Conservation (phyloP, 2,329 filamentous ascomycete genomes). For the Diaporthe ampelina region DNA sequence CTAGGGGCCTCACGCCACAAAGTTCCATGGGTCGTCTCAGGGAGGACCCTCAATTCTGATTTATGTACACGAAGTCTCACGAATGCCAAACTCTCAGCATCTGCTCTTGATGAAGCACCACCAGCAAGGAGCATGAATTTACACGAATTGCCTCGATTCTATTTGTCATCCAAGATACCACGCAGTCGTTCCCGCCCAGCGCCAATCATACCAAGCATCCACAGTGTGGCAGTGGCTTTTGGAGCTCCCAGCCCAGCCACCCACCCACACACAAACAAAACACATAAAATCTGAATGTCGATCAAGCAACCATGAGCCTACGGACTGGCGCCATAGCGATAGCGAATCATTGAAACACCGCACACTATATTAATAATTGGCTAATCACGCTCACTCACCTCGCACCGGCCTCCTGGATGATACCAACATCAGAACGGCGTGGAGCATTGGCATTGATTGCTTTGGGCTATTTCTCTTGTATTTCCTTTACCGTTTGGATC, state of each 20-base stretch:
- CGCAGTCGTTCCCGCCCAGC: constrained; percentile 14
- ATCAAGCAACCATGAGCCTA: background rate
- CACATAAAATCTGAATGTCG: background rate
- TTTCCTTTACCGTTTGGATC: background rate
- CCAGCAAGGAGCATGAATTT: constrained; percentile 24
- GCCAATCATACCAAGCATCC: constrained; percentile 18
- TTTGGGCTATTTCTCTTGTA: constrained; percentile 1
- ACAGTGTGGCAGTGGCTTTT: background rate
- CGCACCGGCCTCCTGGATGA: constrained; percentile 9
- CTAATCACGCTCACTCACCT: constrained; percentile 37
- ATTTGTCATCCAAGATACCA: constrained; percentile 33
- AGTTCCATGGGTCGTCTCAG: constrained; percentile 67
- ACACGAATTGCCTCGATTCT: constrained; percentile 7
- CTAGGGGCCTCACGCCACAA: constrained; percentile 63
- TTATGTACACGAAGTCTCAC: constrained; percentile 5
- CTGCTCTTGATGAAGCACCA: constrained; percentile 6
- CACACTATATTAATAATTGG: constrained; percentile 27
- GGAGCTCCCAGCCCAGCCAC: background rate
- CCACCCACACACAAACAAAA: background rate
- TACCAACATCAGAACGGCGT: constrained; percentile 29
- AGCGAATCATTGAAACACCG: constrained; percentile 8
- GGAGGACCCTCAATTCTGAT: constrained; percentile 66
- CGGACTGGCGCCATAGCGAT: constrained; percentile 26
- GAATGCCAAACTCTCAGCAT: constrained; percentile 14
- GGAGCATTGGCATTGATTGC: constrained; percentile 28